These are phyloP conservation scores for Pugionium cornutum DNA, from an alignment of 345 rosid species.

Conservation along the genomic window DNA sequence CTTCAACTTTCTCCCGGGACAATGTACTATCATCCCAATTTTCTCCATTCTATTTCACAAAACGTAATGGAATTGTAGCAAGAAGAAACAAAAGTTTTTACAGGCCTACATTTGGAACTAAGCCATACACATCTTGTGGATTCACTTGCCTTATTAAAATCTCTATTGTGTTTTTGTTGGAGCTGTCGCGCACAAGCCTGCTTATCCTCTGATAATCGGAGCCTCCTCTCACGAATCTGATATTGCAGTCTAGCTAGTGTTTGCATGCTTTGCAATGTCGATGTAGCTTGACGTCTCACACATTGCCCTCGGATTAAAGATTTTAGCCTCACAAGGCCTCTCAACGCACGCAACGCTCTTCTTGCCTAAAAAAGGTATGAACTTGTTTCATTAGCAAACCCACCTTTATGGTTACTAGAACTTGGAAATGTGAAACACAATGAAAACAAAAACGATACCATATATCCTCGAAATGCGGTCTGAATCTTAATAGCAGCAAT, in stretches of 20 bases:
- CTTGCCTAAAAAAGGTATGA: conserved; percentile 57
- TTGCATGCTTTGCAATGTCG: conserved; percentile 89
- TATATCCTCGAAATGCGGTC: conserved; percentile 69
- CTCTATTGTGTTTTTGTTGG: conserved; percentile 61
- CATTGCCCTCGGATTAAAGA: conserved; percentile 65
- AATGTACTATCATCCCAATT: conserved; percentile 66
- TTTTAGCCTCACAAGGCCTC: conserved; percentile 84
- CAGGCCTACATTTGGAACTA: neutral
- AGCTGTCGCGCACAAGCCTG: conserved; percentile 61
- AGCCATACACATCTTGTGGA: neutral
- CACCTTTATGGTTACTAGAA: neutral
- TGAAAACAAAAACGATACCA: conserved; percentile 38
- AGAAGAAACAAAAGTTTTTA: conserved; percentile 32
- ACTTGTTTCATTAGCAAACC: neutral
- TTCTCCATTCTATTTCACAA: conserved; percentile 43
- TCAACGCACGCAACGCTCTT: conserved; percentile 82
- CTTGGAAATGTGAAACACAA: neutral
- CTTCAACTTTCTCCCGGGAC: conserved; percentile 77
- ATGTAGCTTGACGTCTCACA: conserved; percentile 77
- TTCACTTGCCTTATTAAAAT: conserved; percentile 49
- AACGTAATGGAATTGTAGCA: conserved; percentile 23
- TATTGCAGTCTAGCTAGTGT: conserved; percentile 77
- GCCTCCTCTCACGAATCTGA: conserved; percentile 73
- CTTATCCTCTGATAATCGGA: conserved; percentile 78
- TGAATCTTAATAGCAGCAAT: conserved; percentile 75